These are phyloP conservation scores for Tulasnella sp. DNA, from an alignment of 768 basidiomycete genomes.

Conservation along the genomic window DNA sequence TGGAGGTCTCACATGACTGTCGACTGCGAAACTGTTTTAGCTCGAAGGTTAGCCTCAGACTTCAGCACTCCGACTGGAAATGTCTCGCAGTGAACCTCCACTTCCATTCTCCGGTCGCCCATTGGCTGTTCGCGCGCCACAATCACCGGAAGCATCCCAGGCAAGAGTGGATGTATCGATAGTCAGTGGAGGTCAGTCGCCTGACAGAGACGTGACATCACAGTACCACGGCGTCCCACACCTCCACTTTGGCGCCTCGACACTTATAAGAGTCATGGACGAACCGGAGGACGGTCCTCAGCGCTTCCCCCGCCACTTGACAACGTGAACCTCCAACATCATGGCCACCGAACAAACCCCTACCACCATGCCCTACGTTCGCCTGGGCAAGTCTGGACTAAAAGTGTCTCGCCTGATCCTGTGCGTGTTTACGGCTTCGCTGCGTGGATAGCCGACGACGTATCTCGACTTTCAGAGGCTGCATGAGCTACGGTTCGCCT, in stretches of 20 bases:
- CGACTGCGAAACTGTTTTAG: not conserved
- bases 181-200: not conserved
- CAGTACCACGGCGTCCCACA: not conserved
- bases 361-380: slow-evolving; percentile 28
- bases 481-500: slow-evolving; percentile 54
- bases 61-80: not conserved
- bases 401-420: slow-evolving; percentile 28
- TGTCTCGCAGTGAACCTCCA: not conserved
- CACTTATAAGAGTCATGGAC: not conserved
- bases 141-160: not conserved
- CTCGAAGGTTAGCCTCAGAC: not conserved
- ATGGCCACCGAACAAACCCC: not conserved
- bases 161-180: not conserved
- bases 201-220: not conserved
- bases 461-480: slow-evolving; percentile 44
- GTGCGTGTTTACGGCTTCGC: not conserved
- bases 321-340: not conserved
- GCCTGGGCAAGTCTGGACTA: slow-evolving; percentile 30
- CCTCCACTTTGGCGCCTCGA: not conserved
- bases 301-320: not conserved
- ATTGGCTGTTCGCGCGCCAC: not conserved
- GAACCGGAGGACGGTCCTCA: not conserved
- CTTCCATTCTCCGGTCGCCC: not conserved
- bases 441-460: not conserved
- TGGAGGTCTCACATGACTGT: not conserved